Percentiles rank a stretch among this genome's conserved stretches.
Evolutionary conservation across 257 asterid species (phyloP).

Genomic region (Ophiorrhiza pumila): DNA sequence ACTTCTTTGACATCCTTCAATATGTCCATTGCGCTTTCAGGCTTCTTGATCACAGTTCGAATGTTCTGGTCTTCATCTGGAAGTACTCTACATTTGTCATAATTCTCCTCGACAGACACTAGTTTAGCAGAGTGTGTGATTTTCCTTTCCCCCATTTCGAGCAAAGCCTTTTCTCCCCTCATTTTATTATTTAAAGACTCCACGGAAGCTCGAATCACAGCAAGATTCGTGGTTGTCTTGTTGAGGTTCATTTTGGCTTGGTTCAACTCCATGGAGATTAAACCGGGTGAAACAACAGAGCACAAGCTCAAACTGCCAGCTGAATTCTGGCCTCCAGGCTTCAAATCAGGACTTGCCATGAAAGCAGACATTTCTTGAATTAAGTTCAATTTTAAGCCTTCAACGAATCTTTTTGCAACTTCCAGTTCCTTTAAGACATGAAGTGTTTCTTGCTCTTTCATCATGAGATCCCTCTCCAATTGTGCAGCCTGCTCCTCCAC

Average conservation of each 20-base stretch:
- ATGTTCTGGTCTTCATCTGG: conserved; percentile 3
- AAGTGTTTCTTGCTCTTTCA: conserved; percentile 63
- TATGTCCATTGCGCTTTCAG: conserved; percentile 12
- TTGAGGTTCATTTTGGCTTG: conserved; percentile 65
- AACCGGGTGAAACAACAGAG: conserved; percentile 45
- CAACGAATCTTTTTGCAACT: conserved; percentile 55
- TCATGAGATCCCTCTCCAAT: conserved; percentile 58
- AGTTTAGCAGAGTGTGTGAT: conserved; percentile 15
- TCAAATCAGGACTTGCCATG: conserved; percentile 31
- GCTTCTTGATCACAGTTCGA: conserved; percentile 1
- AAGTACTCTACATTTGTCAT: background rate
- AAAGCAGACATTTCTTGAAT: conserved; percentile 53
- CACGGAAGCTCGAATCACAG: conserved; percentile 72
- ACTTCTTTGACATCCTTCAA: conserved; percentile 20
- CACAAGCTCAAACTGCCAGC: conserved; percentile 24
- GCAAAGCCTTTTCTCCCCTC: conserved; percentile 39
- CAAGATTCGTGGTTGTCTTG: conserved; percentile 66
- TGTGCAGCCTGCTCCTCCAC: conserved; percentile 57
- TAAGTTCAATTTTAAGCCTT: conserved; percentile 47
- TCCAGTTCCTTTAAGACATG: conserved; percentile 60
- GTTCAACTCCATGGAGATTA: conserved; percentile 55
- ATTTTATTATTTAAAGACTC: conserved; percentile 69
- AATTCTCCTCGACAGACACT: conserved; percentile 18
- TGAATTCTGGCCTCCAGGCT: conserved; percentile 22
- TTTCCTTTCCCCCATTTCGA: conserved; percentile 27